A percentile compares a stretch with the other conserved stretches of the same genome.
Conservation (phyloP, 148 eudicot genomes). For the Polygonum maritimum region DNA sequence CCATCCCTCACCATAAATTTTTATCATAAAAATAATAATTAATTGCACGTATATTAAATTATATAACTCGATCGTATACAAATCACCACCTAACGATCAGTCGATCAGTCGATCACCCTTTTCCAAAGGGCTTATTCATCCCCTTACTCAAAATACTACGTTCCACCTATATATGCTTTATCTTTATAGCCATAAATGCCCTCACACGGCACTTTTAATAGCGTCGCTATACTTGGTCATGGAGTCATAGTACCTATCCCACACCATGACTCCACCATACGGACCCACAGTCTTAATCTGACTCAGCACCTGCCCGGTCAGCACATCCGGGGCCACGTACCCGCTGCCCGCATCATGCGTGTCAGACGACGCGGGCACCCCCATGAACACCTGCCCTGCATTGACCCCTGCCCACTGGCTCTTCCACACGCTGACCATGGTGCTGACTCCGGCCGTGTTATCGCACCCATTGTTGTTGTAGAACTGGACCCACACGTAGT, state of each 20-base stretch:
- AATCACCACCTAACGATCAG: too few species aligned
- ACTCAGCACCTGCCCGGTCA: constrained; percentile 1
- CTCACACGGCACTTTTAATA: not conserved
- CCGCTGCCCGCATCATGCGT: constrained; percentile 20
- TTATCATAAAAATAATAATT: too few species aligned
- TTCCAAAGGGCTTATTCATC: too few species aligned
- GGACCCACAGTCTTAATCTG: not conserved
- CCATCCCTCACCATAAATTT: too few species aligned
- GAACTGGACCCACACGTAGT: too few species aligned
- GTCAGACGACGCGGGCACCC: constrained; percentile 19
- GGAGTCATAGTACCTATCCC: constrained; percentile 8
- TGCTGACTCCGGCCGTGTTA: not conserved
- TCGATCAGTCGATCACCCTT: too few species aligned
- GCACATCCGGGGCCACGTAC: constrained; percentile 15
- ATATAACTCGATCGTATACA: too few species aligned
- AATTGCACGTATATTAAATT: too few species aligned
- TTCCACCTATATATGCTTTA: too few species aligned
- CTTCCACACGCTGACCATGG: constrained; percentile 21
- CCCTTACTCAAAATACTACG: too few species aligned
- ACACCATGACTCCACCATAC: constrained; percentile 14
- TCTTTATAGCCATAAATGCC: too few species aligned
- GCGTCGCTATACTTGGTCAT: not conserved
- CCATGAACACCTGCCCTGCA: constrained; percentile 16
- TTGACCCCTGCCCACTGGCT: constrained; percentile 14
- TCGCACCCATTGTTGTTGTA: too few species aligned